Evolutionary conservation across 1,139 yeast species (phyloP), one percentile per base, ranked within the genome.

Genomic region (Suhomyces chickasaworum): DNA sequence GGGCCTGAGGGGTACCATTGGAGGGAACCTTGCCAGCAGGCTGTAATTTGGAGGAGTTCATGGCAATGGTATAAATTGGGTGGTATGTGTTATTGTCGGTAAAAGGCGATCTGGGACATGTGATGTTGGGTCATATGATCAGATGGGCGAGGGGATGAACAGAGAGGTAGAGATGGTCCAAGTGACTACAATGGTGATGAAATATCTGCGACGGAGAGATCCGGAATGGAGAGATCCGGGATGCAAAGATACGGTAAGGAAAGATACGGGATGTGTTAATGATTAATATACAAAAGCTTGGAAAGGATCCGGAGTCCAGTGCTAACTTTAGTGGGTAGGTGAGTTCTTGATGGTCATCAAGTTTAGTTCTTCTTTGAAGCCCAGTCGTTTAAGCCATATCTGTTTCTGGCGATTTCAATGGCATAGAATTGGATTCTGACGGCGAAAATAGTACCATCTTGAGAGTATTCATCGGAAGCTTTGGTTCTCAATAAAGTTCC

Each of bases 361-460:
- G 12, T n/a, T 29, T 29, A 37, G 40, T 37, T 37, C 56, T 64
- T 64, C 51, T 59, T 70, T 41, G 71, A 62, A 50, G 84, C 78
- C 99, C 99, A 93, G 71, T 93, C 97, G 69, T 93, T 95, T 63
- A 89, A 78, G 34, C 96, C 96, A 55, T 79, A 78, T 68, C 84
- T 86, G 72, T 95, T 95, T 79, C 99, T 86, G 53, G 89, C 90
- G 55, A 93, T 87, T 72, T 93, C 99, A 61, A 90, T 79, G 46
- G 97, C 97, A 59, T 91, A 88, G 64, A 95, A 93, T 71, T 93
- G 97, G 63, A 90, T 81, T 73, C 97, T 82, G 48, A 91, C 95
- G 21, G 83, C 97, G 59, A 93, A 93, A 46, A 91, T 87, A 37
- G 98, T 88, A 48, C 87, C 84, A 43, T 83, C 81, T 69, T 93